A percentile compares a stretch with the other conserved stretches of the same genome.
Conservation (phyloP, 2,329 filamentous ascomycete genomes). For the Neonectria hederae region DNA sequence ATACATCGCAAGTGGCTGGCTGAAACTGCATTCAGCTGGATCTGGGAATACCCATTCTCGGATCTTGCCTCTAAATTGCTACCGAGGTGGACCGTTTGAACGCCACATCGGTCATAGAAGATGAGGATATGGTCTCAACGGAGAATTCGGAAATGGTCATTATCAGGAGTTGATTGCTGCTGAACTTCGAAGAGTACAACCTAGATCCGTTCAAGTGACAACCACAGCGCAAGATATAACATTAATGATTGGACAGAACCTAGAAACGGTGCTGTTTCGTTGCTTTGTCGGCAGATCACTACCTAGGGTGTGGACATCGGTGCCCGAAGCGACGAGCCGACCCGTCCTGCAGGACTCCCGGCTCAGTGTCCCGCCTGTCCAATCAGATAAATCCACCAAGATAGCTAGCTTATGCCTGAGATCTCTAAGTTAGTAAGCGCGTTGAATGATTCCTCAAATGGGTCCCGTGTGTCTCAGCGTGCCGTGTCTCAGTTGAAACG, state of each 20-base stretch:
- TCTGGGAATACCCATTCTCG: neutral
- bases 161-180: neutral
- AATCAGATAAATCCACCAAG: neutral
- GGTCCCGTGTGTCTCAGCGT: neutral
- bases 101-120: neutral
- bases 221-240: too few relatives aligned
- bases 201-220: neutral
- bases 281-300: neutral
- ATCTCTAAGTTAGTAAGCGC: neutral
- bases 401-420: too few relatives aligned
- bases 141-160: neutral
- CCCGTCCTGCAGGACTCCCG: neutral
- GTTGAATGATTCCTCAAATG: neutral
- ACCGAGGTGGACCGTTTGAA: neutral
- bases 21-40: neutral
- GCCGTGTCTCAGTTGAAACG: neutral
- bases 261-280: neutral
- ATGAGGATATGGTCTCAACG: neutral
- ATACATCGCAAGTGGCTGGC: neutral
- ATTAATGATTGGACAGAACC: neutral
- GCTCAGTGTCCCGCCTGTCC: neutral
- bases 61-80: neutral
- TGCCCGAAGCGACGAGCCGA: neutral
- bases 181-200: neutral
- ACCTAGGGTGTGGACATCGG: neutral